Conservation (phyloP, 306 rosid species). For the Medicago lupulina region DNA sequence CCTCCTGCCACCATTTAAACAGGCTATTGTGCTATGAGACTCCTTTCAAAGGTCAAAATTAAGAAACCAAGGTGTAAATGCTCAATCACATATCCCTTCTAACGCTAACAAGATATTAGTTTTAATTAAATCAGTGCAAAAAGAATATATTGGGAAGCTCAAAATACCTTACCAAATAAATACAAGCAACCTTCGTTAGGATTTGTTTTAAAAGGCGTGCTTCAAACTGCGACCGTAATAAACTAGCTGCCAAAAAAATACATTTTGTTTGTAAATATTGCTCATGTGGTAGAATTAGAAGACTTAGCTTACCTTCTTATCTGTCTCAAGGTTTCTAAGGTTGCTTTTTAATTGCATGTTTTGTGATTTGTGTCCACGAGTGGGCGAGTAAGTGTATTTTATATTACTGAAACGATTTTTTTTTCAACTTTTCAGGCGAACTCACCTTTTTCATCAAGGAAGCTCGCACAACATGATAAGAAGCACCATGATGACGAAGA, state of each 20-base stretch:
- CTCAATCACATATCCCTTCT: slow-evolving; percentile 9
- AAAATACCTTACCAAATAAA: slow-evolving; percentile 11
- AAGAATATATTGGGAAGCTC: slow-evolving; percentile 12
- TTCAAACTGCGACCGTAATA: neutral
- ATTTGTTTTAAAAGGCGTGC: slow-evolving; percentile 20
- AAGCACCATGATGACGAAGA: slow-evolving; percentile 88
- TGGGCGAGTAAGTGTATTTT: slow-evolving; percentile 16
- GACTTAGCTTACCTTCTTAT: slow-evolving; percentile 26
- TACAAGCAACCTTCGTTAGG: slow-evolving; percentile 20
- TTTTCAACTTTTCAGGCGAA: slow-evolving; percentile 55
- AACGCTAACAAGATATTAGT: slow-evolving; percentile 26
- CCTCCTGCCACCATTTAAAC: slow-evolving; percentile 20
- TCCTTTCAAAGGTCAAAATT: neutral
- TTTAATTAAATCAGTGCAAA: neutral
- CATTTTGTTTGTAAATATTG: slow-evolving; percentile 29
- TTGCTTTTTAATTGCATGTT: slow-evolving; percentile 26
- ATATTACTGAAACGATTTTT: slow-evolving; percentile 31
- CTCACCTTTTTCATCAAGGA: slow-evolving; percentile 71
- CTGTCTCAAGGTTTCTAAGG: slow-evolving; percentile 23
- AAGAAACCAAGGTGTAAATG: slow-evolving; percentile 32
- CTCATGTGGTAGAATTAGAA: slow-evolving; percentile 24
- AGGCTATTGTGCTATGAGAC: neutral
- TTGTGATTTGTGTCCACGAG: slow-evolving; percentile 9
- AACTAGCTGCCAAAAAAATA: slow-evolving; percentile 2
- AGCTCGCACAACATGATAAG: slow-evolving; percentile 57